Evolutionary conservation across 208 protist genomes (phyloP), one percentile per base, ranked within the genome.

Genomic region (Acanthamoeba culbertsoni): DNA sequence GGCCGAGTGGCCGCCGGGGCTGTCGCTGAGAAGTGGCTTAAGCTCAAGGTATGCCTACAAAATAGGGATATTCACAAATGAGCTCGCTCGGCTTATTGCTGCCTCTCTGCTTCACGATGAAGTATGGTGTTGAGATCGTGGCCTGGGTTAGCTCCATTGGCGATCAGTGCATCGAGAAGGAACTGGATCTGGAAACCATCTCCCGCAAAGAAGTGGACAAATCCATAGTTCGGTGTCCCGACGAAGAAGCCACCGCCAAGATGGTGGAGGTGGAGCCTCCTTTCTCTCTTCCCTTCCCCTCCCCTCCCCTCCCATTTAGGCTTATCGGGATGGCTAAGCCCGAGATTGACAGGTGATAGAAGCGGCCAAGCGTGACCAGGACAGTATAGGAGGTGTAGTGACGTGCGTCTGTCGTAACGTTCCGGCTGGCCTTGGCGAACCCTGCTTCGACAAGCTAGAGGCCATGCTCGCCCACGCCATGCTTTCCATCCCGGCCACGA

Each of bases 391-490:
- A 5, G 97, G 96, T 26, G 86, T 95, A 3, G 75, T 98, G 6
- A 94, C 93, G 2, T 97, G 96, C 94, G 93, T 97, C 18, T 91
- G 94, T 33, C 45, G 96, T 10, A 79, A 93, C 62, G 91, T 97
- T 2, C 97, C 97, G 16, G 31, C 86, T 26, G 96, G 96, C 7
- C 93, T 93, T 23, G 97, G 97, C 16, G 97, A 98, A 93, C 97
- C 97, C 33, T 96, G 94, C 73, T 98, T 98, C 77, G 97, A 98
- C 94, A 97, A 97, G 62, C 93, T 98, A 14, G 96, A 97, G 92
- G 97, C 97, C n/a, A 94, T 93, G 48, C 92, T 97, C 1, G 97
- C 96, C n/a, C 97, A 98, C 73, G 97, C 97, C 18, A 98, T 98
- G 97, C 90, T 98, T 35, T 98, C 97, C 26, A 97, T 98, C 57